Evolutionary conservation across 352 stramenopile genomes (phyloP).

Genomic region (Phytophthora sp.): DNA sequence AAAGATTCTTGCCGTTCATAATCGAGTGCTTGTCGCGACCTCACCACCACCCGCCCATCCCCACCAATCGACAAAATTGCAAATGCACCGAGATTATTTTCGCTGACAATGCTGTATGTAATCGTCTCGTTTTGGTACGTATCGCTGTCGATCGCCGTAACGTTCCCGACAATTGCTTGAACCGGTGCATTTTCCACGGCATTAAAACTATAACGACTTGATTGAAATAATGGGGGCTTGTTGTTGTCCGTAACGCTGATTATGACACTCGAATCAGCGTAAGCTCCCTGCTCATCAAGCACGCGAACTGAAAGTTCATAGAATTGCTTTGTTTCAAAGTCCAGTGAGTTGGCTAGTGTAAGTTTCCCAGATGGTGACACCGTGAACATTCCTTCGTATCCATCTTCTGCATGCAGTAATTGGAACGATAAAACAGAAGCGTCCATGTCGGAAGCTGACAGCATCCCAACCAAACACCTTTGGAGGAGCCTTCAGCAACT

Average conservation of each 20-base stretch:
- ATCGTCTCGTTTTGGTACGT: conserved; percentile 61
- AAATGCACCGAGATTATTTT: conserved; percentile 52
- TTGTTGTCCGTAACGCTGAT: conserved; percentile 54
- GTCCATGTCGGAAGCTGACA: conserved; percentile 24
- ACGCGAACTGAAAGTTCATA: conserved; percentile 23
- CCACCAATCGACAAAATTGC: conserved; percentile 44
- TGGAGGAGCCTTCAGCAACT: conserved; percentile 13
- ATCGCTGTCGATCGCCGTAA: conserved; percentile 49
- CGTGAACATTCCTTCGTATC: conserved; percentile 16
- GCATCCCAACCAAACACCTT: conserved; percentile 18
- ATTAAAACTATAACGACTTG: conserved; percentile 36
- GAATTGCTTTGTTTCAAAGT: conserved; percentile 30
- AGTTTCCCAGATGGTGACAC: conserved; percentile 23
- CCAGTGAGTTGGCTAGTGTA: conserved; percentile 5
- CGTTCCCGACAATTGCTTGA: conserved; percentile 37
- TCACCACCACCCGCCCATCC: conserved; percentile 43
- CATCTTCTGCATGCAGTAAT: conserved; percentile 7
- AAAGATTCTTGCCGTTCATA: conserved; percentile 46
- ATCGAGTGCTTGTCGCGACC: conserved; percentile 41
- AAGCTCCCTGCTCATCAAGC: conserved; percentile 24
- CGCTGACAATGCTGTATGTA: conserved; percentile 47
- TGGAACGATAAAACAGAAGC: conserved; percentile 9
- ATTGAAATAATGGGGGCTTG: conserved; percentile 50
- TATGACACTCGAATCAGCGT: conserved; percentile 25
- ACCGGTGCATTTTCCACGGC: conserved; percentile 48